Evolutionary conservation across 2,329 filamentous ascomycete genomes (phyloP).

Genomic region (Aspergillus sp.): DNA sequence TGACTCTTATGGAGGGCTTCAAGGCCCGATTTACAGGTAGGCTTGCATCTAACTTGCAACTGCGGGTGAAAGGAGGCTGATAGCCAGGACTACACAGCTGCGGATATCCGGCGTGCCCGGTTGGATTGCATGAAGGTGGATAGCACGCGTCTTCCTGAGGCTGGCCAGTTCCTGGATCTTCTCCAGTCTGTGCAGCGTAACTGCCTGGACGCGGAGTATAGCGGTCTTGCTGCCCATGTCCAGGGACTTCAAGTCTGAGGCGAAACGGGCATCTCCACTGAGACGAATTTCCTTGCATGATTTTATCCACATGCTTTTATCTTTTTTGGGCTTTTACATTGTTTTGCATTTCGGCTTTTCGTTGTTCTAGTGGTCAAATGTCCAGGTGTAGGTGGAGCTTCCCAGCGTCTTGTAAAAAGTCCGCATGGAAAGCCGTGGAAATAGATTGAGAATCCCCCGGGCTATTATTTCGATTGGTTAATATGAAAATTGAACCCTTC

Average conservation of each 20-base stretch:
- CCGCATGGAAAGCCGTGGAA: no score
- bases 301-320: no score
- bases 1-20: not conserved
- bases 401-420: no score
- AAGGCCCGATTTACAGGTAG: not conserved
- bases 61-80: not conserved
- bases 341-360: no score
- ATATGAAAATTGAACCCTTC: no score
- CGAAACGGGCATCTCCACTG: no score
- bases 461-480: no score
- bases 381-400: no score
- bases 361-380: no score
- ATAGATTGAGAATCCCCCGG: no score
- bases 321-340: no score
- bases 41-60: not conserved
- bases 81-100: not conserved
- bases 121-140: not conserved
- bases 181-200: not conserved
- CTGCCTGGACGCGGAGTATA: not conserved
- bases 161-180: slow-evolving; percentile 1
- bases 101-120: not conserved
- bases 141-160: slow-evolving; percentile 1
- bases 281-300: no score
- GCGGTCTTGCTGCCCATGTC: not conserved
- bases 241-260: not conserved